Evolutionary conservation across 108 stramenopile genomes (phyloP).

Genomic region (Fragilariopsis cylindrus): DNA sequence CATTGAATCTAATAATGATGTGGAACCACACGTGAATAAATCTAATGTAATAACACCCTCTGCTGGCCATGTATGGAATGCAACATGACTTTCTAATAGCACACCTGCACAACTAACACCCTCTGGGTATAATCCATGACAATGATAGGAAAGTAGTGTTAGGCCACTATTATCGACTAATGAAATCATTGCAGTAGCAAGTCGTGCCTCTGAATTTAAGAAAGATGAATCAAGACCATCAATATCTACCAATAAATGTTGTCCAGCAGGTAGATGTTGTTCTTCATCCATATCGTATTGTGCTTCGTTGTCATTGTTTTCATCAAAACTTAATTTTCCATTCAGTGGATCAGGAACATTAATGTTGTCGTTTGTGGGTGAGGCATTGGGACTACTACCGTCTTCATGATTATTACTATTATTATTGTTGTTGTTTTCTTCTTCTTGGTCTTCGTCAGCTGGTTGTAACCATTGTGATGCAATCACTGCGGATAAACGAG

Average conservation of each 20-base stretch:
- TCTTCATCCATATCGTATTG: slow-evolving; percentile 39
- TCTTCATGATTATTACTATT: background rate
- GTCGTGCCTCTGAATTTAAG: slow-evolving; percentile 58
- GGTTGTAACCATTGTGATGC: slow-evolving; percentile 33
- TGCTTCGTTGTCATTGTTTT: slow-evolving; percentile 16
- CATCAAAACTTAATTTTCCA: slow-evolving; percentile 3
- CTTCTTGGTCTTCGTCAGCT: background rate
- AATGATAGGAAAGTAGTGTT: slow-evolving; percentile 76
- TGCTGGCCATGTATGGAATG: slow-evolving; percentile 75
- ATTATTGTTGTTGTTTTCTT: background rate
- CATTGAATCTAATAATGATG: slow-evolving; percentile 47
- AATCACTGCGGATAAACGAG: slow-evolving; percentile 22
- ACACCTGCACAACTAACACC: slow-evolving; percentile 69
- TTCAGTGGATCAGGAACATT: slow-evolving; percentile 13
- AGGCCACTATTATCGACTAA: slow-evolving; percentile 54
- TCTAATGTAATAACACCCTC: slow-evolving; percentile 74
- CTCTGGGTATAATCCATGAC: slow-evolving; percentile 62
- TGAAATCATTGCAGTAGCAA: slow-evolving; percentile 70
- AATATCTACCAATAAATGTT: slow-evolving; percentile 76
- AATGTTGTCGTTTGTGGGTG: slow-evolving; percentile 4
- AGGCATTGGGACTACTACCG: background rate
- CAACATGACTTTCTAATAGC: slow-evolving; percentile 66
- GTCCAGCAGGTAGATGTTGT: slow-evolving; percentile 59
- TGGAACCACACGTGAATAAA: slow-evolving; percentile 66
- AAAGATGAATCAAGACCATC: slow-evolving; percentile 57